Conservation (phyloP, 768 basidiomycete genomes). For the Mycena pura region DNA sequence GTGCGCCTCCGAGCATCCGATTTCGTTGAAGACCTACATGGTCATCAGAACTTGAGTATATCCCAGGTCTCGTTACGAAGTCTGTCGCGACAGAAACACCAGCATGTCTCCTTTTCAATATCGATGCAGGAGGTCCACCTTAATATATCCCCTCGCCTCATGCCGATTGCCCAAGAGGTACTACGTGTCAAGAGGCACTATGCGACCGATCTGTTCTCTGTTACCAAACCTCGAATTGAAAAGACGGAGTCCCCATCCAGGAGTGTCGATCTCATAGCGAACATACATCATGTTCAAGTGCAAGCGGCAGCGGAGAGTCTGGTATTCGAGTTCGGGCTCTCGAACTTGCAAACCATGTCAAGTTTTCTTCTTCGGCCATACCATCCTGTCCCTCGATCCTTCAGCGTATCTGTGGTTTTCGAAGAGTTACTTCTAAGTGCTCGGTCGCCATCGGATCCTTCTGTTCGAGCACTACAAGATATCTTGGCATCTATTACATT, state of each 20-base stretch:
- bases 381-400: constrained; percentile 44
- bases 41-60: constrained; percentile 34
- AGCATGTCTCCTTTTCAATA: constrained; percentile 43
- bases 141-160: constrained; percentile 60
- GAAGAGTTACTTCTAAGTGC: constrained; percentile 64
- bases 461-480: constrained; percentile 53
- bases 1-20: constrained; percentile 32
- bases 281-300: constrained; percentile 53
- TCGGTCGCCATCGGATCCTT: constrained; percentile 52
- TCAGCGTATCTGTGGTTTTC: constrained; percentile 56
- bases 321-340: constrained; percentile 63
- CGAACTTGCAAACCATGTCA: constrained; percentile 45
- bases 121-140: constrained; percentile 49
- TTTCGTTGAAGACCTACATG: constrained; percentile 29
- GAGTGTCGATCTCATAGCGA: constrained; percentile 45
- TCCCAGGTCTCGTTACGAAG: constrained; percentile 55
- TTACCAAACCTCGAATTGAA: constrained; percentile 23
- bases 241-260: constrained; percentile 12
- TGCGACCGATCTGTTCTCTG: constrained; percentile 17
- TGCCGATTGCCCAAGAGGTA: constrained; percentile 63
- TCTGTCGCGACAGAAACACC: constrained; percentile 37
- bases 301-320: constrained; percentile 76
- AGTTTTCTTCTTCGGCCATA: constrained; percentile 40
- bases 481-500: constrained; percentile 68
- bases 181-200: constrained; percentile 57